phyloP scores from a whole-genome alignment of 805 yeast genomes.

The Saturnispora sekii region DNA sequence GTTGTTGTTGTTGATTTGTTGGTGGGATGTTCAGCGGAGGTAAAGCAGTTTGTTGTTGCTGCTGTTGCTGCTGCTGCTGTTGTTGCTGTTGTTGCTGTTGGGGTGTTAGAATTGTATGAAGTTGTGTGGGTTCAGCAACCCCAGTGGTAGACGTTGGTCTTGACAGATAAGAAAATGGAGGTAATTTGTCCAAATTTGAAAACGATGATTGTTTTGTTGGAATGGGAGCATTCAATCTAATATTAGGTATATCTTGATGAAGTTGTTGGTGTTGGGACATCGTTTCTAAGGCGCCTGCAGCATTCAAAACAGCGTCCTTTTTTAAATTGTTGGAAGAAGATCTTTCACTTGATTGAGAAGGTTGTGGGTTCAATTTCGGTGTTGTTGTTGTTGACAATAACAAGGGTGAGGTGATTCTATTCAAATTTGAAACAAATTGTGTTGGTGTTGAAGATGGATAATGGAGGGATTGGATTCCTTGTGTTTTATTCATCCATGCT shows the following conservation, averaged over 20 bases:
- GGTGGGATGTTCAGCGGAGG: conserved; percentile 6
- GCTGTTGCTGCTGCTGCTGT: conserved; percentile 4
- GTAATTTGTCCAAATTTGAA: conserved; percentile 15
- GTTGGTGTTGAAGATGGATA: conserved; percentile 64
- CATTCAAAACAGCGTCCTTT: conserved; percentile 28
- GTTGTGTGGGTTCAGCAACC: conserved; percentile 10
- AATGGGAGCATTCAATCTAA: conserved; percentile 23
- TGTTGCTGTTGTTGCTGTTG: conserved; percentile 9
- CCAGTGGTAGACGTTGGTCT: conserved; percentile 5
- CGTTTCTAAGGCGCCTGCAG: conserved; percentile 34
- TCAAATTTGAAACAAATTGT: conserved; percentile 57
- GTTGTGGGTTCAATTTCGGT: conserved; percentile 27
- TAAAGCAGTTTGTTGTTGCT: conserved; percentile 8
- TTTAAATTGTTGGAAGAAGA: conserved; percentile 20
- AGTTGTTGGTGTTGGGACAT: conserved; percentile 25
- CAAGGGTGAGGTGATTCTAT: conserved; percentile 56
- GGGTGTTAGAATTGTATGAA: conserved; percentile 11
- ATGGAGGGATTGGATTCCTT: conserved; percentile 44
- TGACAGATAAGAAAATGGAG: conserved; percentile 19
- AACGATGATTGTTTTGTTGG: conserved; percentile 12
- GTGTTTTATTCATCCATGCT: conserved; percentile 22
- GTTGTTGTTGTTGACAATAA: conserved; percentile 39
- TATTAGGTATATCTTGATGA: conserved; percentile 24
- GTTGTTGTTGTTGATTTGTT: conserved; percentile 10
- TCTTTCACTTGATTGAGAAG: conserved; percentile 24